Evolutionary conservation across 1,284 basidiomycete species (phyloP).

Genomic region (Peniophora sp.): DNA sequence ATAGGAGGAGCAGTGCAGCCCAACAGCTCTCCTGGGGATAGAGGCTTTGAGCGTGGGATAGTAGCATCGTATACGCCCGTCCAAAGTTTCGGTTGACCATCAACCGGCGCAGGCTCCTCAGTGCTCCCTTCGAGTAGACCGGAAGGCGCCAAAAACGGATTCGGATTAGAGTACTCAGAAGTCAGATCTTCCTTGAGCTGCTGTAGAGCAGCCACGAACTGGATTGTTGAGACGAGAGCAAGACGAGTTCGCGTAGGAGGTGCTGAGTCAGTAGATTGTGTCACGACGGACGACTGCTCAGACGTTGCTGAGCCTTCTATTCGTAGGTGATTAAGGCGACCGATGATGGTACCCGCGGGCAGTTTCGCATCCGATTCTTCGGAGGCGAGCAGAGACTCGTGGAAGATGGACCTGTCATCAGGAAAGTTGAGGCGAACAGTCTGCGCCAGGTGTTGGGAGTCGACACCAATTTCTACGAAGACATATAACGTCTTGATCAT

Average conservation of each 20-base stretch:
- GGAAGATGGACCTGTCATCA: slow-evolving; percentile 55
- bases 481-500: slow-evolving; percentile 94
- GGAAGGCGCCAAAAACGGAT: slow-evolving; percentile 5
- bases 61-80: slow-evolving; percentile 67
- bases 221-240: slow-evolving; percentile 90
- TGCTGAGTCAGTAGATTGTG: slow-evolving; percentile 1
- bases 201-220: slow-evolving; percentile 89
- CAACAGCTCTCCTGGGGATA: slow-evolving; percentile 94
- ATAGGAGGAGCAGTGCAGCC: slow-evolving; percentile 94
- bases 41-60: slow-evolving; percentile 88
- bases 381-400: slow-evolving; percentile 45
- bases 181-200: slow-evolving; percentile 75
- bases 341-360: slow-evolving; percentile 47
- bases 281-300: slow-evolving; percentile 2
- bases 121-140: slow-evolving; percentile 9
- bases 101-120: neutral
- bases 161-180: slow-evolving; percentile 22
- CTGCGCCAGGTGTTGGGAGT: slow-evolving; percentile 74
- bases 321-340: slow-evolving; percentile 40
- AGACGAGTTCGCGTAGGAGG: slow-evolving; percentile 51
- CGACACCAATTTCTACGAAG: slow-evolving; percentile 96
- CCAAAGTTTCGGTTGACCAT: slow-evolving; percentile 30
- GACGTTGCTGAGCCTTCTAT: slow-evolving; percentile 35
- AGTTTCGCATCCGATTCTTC: slow-evolving; percentile 41
- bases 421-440: slow-evolving; percentile 92